Evolutionary conservation across 495 filamentous ascomycete genomes (phyloP).

Genomic region (Bacidia gigantensis): DNA sequence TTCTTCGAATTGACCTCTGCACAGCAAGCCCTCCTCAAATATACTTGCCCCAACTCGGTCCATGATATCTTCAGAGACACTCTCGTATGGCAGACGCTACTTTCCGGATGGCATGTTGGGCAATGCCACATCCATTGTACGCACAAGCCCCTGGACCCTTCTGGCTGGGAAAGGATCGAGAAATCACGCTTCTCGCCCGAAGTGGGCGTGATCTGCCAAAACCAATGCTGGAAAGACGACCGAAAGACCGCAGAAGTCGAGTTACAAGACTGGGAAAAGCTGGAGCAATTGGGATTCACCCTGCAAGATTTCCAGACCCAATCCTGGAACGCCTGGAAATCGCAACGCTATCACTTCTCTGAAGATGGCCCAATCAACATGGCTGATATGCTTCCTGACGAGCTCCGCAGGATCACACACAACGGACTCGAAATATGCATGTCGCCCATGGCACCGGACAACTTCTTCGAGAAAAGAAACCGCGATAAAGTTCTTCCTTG

Average conservation of each 20-base stretch:
- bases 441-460: neutral
- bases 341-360: neutral
- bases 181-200: neutral
- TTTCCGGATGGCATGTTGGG: neutral
- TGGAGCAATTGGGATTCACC: neutral
- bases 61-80: neutral
- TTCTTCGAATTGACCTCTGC: neutral
- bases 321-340: neutral
- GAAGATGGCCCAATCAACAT: neutral
- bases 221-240: neutral
- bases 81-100: neutral
- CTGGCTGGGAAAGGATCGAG: neutral
- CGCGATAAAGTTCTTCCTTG: neutral
- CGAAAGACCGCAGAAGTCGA: neutral
- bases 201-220: neutral
- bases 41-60: neutral
- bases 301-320: neutral
- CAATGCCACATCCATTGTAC: neutral
- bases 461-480: neutral
- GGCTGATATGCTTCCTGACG: neutral
- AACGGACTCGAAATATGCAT: neutral
- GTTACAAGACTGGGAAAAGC: neutral
- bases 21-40: neutral
- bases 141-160: neutral
- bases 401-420: neutral